phyloP scores from a whole-genome alignment of 2,329 filamentous ascomycete genomes.

The Leptodontidium sp. region DNA sequence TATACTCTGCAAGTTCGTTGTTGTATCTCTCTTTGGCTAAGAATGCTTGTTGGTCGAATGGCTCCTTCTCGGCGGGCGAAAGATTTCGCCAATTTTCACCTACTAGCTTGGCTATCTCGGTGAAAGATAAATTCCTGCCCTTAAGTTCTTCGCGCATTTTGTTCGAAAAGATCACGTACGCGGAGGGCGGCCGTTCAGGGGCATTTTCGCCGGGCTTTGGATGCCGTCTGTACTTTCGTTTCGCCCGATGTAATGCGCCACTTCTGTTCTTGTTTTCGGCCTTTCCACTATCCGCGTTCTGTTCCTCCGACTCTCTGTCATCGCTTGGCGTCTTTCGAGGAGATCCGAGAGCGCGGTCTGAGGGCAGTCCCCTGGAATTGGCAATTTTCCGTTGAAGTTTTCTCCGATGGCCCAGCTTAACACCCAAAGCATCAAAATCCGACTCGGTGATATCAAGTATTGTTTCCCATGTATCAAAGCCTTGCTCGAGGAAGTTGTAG shows the following conservation, averaged over 20 bases:
- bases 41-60: too few relatives aligned
- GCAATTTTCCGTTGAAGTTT: conserved; percentile 85
- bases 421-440: conserved; percentile 77
- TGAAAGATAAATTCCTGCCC: too few relatives aligned
- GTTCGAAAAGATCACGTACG: conserved; percentile 91
- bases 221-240: too few relatives aligned
- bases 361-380: conserved; percentile 69
- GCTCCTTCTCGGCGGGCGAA: too few relatives aligned
- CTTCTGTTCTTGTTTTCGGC: conserved; percentile 54
- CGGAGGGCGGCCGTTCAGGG: conserved; percentile 80
- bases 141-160: too few relatives aligned
- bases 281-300: conserved; percentile 55
- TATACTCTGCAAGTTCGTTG: too few relatives aligned
- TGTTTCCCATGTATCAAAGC: conserved; percentile 86
- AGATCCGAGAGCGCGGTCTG: conserved; percentile 47
- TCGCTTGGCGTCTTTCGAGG: conserved; percentile 59
- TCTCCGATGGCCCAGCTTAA: conserved; percentile 84
- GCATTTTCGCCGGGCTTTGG: conserved; percentile 84
- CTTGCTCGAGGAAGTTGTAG: conserved; percentile 75
- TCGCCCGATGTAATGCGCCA: conserved; percentile 52
- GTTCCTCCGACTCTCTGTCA: conserved; percentile 65
- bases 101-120: too few relatives aligned
- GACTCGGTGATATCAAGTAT: conserved; percentile 86
- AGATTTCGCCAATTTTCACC: too few relatives aligned
- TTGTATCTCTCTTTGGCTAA: too few relatives aligned